Base-by-base conservation (phyloP, 163 green algal species). In the Chlorella variabilis region DNA sequence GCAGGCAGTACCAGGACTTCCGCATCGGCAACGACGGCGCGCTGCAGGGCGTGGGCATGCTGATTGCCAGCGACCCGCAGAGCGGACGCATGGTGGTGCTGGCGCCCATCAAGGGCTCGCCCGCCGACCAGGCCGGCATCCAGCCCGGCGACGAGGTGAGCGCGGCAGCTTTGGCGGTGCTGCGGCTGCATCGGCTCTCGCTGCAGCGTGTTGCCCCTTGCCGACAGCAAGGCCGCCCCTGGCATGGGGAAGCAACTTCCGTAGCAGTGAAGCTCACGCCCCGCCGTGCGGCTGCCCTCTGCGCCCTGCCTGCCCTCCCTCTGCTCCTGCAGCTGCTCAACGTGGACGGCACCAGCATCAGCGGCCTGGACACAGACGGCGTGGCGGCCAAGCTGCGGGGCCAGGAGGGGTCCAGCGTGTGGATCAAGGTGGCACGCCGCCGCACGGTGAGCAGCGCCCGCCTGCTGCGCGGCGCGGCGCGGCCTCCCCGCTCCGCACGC, bases 1-100 rank as follows among this genome's bases (percentile, higher is more conserved):
- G 61, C 90, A 96, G 92, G 70, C 95, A 98, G 78, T 98, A 98
- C 85, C 75, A 69, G 29, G 75, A 91, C 51, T 98, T 98, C 85
- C 76, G 91, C 11, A 87, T 98, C 3, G 91, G 82, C 81, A 92
- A 85, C 39, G 93, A 98, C 58, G 96, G 96, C 23, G 90, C 96
- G 88, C 88, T 98, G 76, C 91, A 98, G 82, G 96, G 96, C 8
- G 96, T 98, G 39, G 96, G 96, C 39, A 86, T 98, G 80, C 87
- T 98, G 15, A 95, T 98, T 66, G 95, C 94, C 23, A 87, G 56
- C 38, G 88, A 91, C 71, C 87, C 91, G 23, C 65, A 42, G 36
- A 89, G 62, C 42, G 89, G 88, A 29, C 69, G 83, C 18, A 83
- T 93, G 41, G 65, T 96, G 78, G 95, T 98, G 73, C 84, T 98